phyloP scores from a whole-genome alignment of 768 basidiomycete genomes.

The Cyathus striatus region DNA sequence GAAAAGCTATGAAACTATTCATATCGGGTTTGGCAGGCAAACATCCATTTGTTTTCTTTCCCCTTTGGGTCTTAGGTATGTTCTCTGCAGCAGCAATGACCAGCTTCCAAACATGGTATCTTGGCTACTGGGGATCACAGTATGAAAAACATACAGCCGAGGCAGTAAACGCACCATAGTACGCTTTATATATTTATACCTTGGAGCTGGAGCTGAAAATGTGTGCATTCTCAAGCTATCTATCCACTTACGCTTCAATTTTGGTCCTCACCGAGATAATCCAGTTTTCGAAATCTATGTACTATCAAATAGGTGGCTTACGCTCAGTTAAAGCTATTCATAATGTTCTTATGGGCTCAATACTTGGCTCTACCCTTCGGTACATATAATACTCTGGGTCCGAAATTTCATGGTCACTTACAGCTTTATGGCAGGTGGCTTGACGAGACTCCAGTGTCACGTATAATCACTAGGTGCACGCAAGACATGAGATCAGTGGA shows the following conservation, averaged over 20 bases:
- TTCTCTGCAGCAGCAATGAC: slow-evolving; percentile 14
- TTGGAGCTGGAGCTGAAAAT: not conserved
- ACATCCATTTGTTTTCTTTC: slow-evolving; percentile 24
- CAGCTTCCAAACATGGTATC: slow-evolving; percentile 29
- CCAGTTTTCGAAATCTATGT: slow-evolving; percentile 27
- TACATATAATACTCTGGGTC: slow-evolving; percentile 12
- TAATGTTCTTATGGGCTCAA: slow-evolving; percentile 39
- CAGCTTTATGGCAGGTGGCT: slow-evolving; percentile 37
- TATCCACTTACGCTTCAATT: slow-evolving; percentile 18
- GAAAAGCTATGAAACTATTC: slow-evolving; percentile 34
- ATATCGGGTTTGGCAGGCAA: slow-evolving; percentile 26
- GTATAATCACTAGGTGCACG: slow-evolving; percentile 62
- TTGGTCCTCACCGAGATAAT: slow-evolving; percentile 9
- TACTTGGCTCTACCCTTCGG: slow-evolving; percentile 60
- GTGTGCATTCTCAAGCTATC: slow-evolving; percentile 32
- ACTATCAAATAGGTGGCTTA: slow-evolving; percentile 42
- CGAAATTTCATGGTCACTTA: no score
- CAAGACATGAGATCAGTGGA: slow-evolving; percentile 65
- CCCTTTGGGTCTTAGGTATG: slow-evolving; percentile 13
- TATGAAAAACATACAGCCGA: slow-evolving; percentile 29
- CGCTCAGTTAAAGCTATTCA: slow-evolving; percentile 55
- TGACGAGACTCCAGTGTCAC: slow-evolving; percentile 38
- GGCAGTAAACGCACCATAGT: slow-evolving; percentile 26
- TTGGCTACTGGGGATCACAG: slow-evolving; percentile 41
- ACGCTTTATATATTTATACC: slow-evolving; percentile 12